Conservation (phyloP, 768 basidiomycete species). For the Psilocybe subaeruginosa region DNA sequence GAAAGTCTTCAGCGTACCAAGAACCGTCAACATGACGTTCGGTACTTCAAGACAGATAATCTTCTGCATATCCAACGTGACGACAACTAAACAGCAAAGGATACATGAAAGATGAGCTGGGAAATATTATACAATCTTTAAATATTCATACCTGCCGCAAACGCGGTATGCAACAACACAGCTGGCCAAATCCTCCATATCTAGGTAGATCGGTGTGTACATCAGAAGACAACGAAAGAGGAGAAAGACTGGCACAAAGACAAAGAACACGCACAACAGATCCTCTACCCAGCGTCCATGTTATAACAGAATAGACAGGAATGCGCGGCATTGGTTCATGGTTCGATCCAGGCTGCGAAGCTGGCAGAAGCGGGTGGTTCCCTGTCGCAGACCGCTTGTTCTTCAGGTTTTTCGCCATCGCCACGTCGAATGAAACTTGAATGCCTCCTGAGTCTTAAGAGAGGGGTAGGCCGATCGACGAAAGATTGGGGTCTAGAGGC, state of each 20-base stretch:
- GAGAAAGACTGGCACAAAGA: background rate
- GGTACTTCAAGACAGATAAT: constrained; percentile 49
- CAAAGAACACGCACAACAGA: constrained; percentile 27
- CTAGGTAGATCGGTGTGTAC: constrained; percentile 21
- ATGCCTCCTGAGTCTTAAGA: too few species aligned
- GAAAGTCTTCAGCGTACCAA: constrained; percentile 39
- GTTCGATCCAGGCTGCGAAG: constrained; percentile 24
- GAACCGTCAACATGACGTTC: constrained; percentile 60
- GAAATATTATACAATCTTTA: background rate
- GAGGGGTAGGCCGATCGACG: too few species aligned
- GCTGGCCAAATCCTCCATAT: constrained; percentile 73
- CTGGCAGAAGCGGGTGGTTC: constrained; percentile 27
- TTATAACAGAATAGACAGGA: constrained; percentile 30
- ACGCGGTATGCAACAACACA: constrained; percentile 60
- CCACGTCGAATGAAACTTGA: background rate
- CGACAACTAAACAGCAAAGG: constrained; percentile 36
- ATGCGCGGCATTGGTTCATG: constrained; percentile 21
- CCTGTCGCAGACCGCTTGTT: constrained; percentile 21
- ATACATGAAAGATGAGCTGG: background rate
- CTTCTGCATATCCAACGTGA: constrained; percentile 42
- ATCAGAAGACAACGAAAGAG: background rate
- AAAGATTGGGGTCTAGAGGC: too few species aligned
- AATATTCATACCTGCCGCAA: constrained; percentile 46
- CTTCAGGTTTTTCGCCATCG: constrained; percentile 7
- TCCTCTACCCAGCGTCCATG: constrained; percentile 36